A percentile compares a stretch with the other conserved stretches of the same genome.
These are phyloP conservation scores for Linum tenue DNA, from an alignment of 345 rosid species.

Conservation along the genomic window DNA sequence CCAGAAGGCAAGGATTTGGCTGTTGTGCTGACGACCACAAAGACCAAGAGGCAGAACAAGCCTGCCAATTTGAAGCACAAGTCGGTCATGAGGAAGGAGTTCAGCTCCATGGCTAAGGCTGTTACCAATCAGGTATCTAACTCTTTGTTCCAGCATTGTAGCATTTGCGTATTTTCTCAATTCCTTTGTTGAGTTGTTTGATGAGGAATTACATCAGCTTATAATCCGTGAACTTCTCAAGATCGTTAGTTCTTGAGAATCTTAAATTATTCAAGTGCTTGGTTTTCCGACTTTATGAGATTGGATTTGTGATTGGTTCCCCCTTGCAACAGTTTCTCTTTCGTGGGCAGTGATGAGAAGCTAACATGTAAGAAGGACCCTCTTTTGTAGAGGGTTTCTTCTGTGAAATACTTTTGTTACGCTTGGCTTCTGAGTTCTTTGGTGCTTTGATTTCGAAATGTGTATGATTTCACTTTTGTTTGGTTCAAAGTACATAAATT, in stretches of 20 bases:
- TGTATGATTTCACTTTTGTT: too few species aligned
- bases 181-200: too few species aligned
- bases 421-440: background rate
- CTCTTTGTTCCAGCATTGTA: too few species aligned
- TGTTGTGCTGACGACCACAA: constrained; percentile 59
- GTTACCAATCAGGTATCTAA: constrained; percentile 47
- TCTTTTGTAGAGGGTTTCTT: background rate
- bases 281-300: too few species aligned
- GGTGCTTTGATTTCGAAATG: background rate
- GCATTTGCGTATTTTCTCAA: too few species aligned
- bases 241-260: too few species aligned
- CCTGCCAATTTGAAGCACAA: constrained; percentile 26
- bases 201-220: too few species aligned
- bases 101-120: constrained; percentile 61
- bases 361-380: background rate
- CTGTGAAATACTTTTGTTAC: background rate
- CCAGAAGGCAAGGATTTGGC: constrained; percentile 47
- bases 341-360: background rate
- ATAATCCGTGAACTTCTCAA: too few species aligned
- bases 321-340: background rate
- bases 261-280: too few species aligned
- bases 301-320: too few species aligned
- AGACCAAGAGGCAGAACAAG: constrained; percentile 17
- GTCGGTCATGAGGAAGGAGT: constrained; percentile 58
- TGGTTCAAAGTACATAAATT: background rate